Evolutionary conservation across 1,284 basidiomycete genomes (phyloP).

Genomic region (Tylopilus sp.): DNA sequence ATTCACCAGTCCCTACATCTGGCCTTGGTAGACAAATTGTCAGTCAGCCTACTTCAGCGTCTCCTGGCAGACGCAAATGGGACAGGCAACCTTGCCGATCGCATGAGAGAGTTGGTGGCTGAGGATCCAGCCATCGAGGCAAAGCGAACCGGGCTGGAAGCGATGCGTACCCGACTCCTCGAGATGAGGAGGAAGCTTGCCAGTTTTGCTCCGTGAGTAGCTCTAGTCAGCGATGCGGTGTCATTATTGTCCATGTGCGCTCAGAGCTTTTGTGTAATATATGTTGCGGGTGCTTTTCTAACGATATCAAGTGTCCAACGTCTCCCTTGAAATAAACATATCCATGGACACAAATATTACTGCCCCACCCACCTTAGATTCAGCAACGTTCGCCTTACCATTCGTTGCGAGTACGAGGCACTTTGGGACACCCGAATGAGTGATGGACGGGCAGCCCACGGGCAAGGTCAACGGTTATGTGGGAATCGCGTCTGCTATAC

Average conservation of each 20-base stretch:
- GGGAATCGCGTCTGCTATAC: no score
- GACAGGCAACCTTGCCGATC: constrained; percentile 17
- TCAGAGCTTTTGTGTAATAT: not conserved
- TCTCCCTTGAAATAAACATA: not conserved
- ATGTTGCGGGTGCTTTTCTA: not conserved
- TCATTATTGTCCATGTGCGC: not conserved
- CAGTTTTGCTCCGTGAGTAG: constrained; percentile 19
- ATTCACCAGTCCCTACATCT: constrained; percentile 51
- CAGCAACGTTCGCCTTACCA: no score
- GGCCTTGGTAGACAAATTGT: constrained; percentile 37
- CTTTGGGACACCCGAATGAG: no score
- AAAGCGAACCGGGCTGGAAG: constrained; percentile 33
- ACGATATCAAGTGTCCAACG: not conserved
- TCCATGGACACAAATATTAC: no score
- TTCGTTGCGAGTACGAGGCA: no score
- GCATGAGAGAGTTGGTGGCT: constrained; percentile 38
- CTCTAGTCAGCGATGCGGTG: no score
- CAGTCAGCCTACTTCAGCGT: constrained; percentile 38
- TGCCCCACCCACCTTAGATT: no score
- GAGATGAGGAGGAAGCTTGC: constrained; percentile 37
- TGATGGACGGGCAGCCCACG: no score
- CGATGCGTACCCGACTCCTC: constrained; percentile 28
- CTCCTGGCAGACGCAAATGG: constrained; percentile 27
- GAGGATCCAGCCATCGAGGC: constrained; percentile 41
- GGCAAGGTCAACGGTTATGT: no score